Evolutionary conservation across 2,329 filamentous ascomycete species (phyloP).

Genomic region (Paecilomyces dactylethromorphus): DNA sequence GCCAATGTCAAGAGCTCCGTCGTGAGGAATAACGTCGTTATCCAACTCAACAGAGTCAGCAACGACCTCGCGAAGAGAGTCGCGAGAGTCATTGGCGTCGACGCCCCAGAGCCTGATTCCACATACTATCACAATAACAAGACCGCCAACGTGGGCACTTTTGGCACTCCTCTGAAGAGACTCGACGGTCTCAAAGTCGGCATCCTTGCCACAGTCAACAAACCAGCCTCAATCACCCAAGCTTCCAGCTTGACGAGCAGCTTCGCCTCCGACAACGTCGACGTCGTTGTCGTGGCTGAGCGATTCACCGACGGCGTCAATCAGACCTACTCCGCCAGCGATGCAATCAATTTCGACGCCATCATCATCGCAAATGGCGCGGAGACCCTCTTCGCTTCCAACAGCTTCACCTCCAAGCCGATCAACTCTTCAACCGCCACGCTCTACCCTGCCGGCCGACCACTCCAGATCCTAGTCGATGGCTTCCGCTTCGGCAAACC

Average conservation of each 20-base stretch:
- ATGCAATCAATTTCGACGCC: conserved; percentile 41
- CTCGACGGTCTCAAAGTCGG: conserved; percentile 60
- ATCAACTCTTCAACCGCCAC: conserved; percentile 37
- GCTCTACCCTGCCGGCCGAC: conserved; percentile 58
- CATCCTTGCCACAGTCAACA: conserved; percentile 48
- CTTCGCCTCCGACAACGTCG: conserved; percentile 40
- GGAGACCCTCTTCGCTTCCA: conserved; percentile 43
- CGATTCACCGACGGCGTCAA: conserved; percentile 49
- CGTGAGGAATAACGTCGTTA: conserved; percentile 60
- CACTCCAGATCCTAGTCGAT: conserved; percentile 56
- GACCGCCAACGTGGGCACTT: conserved; percentile 55
- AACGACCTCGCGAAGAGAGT: conserved; percentile 63
- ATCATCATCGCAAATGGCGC: conserved; percentile 55
- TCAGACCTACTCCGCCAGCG: conserved; percentile 58
- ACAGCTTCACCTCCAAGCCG: conserved; percentile 11
- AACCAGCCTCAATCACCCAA: conserved; percentile 40
- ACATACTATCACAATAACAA: conserved; percentile 65
- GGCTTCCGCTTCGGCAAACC: conserved; percentile 66
- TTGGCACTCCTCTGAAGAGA: conserved; percentile 51
- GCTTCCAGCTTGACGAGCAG: conserved; percentile 46
- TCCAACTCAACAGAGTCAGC: conserved; percentile 62
- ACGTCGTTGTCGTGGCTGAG: conserved; percentile 57
- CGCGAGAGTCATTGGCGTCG: conserved; percentile 53
- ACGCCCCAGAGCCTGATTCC: conserved; percentile 52
- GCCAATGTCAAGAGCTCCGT: conserved; percentile 51